A percentile compares a stretch with the other conserved stretches of the same genome.
phyloP scores from a whole-genome alignment of 352 stramenopile species.

The Globisporangium echinulatum region DNA sequence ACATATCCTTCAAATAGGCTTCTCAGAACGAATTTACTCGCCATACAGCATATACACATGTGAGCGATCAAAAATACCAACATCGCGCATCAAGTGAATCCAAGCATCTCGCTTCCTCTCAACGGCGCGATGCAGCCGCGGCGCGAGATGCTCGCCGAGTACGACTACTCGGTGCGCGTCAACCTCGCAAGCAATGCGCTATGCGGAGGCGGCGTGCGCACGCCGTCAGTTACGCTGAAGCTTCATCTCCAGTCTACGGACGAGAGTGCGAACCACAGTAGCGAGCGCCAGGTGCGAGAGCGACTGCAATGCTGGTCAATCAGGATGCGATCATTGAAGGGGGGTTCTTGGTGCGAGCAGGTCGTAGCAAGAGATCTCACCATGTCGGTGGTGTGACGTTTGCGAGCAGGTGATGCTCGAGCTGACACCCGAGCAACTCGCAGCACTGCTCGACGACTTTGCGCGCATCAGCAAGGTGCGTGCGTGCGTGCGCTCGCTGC shows the following conservation, averaged over 20 bases:
- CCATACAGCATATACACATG: too few species aligned
- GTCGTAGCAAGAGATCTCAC: not conserved
- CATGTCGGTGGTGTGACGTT: not conserved
- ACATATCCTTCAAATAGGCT: too few species aligned
- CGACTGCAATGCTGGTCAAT: not conserved
- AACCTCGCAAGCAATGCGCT: slow-evolving; percentile 53
- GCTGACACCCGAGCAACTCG: slow-evolving; percentile 32
- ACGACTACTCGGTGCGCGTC: slow-evolving; percentile 72
- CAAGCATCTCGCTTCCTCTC: too few species aligned
- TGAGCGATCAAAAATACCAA: too few species aligned
- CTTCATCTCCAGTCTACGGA: slow-evolving; percentile 24
- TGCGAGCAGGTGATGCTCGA: slow-evolving; percentile 38
- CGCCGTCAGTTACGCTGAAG: slow-evolving; percentile 46
- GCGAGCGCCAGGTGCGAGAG: slow-evolving; percentile 26
- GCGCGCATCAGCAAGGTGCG: slow-evolving; percentile 26
- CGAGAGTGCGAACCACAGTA: slow-evolving; percentile 17
- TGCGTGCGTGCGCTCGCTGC: not conserved
- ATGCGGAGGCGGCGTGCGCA: slow-evolving; percentile 26
- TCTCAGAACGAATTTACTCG: too few species aligned
- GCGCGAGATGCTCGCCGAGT: slow-evolving; percentile 36
- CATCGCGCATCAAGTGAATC: too few species aligned
- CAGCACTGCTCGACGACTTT: slow-evolving; percentile 29
- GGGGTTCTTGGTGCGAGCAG: not conserved
- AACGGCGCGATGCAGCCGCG: slow-evolving; percentile 5
- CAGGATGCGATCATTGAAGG: too few species aligned